A percentile compares a stretch with the other conserved stretches of the same genome.
phyloP scores from a whole-genome alignment of 257 asterid species.

The Dorcoceras hygrometricum region DNA sequence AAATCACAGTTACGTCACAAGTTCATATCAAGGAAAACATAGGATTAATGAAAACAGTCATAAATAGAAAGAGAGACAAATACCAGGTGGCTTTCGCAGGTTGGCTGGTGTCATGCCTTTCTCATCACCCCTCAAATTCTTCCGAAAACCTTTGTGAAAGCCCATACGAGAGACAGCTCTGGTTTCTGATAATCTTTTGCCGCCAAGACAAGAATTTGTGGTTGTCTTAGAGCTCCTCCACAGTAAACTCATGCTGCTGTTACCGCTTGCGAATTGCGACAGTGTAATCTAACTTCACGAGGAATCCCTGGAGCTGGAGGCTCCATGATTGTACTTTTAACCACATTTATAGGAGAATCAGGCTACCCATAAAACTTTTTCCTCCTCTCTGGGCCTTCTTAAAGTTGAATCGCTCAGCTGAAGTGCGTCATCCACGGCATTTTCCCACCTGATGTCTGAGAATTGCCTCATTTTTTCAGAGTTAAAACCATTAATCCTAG shows the following conservation, averaged over 20 bases:
- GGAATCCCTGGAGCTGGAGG: not conserved
- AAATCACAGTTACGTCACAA: constrained; percentile 13
- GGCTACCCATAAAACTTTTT: too few relatives aligned
- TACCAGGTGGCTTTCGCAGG: constrained; percentile 35
- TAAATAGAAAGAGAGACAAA: constrained; percentile 10
- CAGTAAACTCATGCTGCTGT: not conserved
- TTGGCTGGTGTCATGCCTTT: constrained; percentile 24
- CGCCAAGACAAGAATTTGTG: constrained; percentile 20
- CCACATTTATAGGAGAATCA: too few relatives aligned
- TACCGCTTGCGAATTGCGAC: not conserved
- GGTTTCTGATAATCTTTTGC: constrained; percentile 14
- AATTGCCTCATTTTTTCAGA: too few relatives aligned
- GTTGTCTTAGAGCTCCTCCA: constrained; percentile 21
- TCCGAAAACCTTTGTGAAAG: constrained; percentile 22
- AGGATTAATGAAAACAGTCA: not conserved
- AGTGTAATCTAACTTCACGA: not conserved
- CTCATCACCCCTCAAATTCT: constrained; percentile 19
- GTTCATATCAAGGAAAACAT: not conserved
- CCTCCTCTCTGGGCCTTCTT: too few relatives aligned
- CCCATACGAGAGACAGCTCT: constrained; percentile 32
- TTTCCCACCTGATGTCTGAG: too few relatives aligned
- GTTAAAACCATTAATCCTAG: too few relatives aligned
- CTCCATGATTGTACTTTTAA: not conserved
- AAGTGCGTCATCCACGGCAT: too few relatives aligned
- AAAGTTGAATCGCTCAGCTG: too few relatives aligned